phyloP scores from a whole-genome alignment of 1,139 yeast species.

The Suhomyces taliae region DNA sequence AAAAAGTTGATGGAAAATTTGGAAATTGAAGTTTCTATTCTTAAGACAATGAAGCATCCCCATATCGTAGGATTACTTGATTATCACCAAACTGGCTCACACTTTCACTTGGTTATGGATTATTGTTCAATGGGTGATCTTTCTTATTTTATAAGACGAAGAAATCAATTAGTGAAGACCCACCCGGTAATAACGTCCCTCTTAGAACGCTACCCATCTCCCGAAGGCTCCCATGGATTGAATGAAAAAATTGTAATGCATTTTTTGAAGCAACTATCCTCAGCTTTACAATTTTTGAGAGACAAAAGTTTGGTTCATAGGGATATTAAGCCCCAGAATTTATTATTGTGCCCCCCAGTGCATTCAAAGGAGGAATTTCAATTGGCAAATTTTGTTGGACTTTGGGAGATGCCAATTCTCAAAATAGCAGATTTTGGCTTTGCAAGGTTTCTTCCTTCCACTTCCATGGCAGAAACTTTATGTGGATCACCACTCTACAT shows the following conservation, averaged over 20 bases:
- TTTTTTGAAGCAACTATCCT: slow-evolving; percentile 81
- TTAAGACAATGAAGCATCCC: slow-evolving; percentile 85
- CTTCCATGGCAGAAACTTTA: slow-evolving; percentile 92
- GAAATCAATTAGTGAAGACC: slow-evolving; percentile 67
- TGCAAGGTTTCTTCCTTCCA: slow-evolving; percentile 88
- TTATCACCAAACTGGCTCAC: slow-evolving; percentile 72
- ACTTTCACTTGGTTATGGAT: slow-evolving; percentile 94
- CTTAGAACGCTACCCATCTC: slow-evolving; percentile 80
- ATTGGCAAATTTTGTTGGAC: slow-evolving; percentile 62
- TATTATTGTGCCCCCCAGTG: slow-evolving; percentile 73
- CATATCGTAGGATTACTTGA: slow-evolving; percentile 87
- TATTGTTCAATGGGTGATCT: slow-evolving; percentile 94
- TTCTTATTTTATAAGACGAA: slow-evolving; percentile 77
- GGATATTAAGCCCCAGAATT: slow-evolving; percentile 92
- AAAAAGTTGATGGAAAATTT: slow-evolving; percentile 85
- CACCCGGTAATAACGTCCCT: slow-evolving; percentile 80
- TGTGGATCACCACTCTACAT: slow-evolving; percentile 97
- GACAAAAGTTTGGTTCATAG: slow-evolving; percentile 85
- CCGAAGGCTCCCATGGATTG: slow-evolving; percentile 73
- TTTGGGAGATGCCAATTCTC: slow-evolving; percentile 84
- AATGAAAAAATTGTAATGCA: slow-evolving; percentile 78
- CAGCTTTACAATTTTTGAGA: slow-evolving; percentile 80
- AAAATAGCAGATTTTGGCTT: slow-evolving; percentile 98
- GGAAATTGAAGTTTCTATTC: slow-evolving; percentile 85
- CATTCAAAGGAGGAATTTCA: slow-evolving; percentile 62